Evolutionary conservation across 129 eudicot species (phyloP).

Genomic region (Scalesia atractyloides): DNA sequence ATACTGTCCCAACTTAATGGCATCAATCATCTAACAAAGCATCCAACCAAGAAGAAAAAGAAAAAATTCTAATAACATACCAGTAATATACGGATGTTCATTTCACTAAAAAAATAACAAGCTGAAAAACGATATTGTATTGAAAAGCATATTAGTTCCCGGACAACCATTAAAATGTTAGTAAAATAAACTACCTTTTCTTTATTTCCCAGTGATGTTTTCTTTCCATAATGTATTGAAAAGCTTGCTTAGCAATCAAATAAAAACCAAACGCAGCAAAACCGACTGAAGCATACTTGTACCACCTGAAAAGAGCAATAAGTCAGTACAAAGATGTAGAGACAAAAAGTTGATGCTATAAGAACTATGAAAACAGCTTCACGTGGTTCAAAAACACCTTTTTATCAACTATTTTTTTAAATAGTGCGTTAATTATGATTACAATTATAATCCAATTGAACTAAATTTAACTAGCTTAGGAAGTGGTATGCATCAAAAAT

Average conservation of each 20-base stretch:
- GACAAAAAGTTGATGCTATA: background rate
- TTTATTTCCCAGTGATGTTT: constrained; percentile 89
- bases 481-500: background rate
- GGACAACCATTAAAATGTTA: background rate
- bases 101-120: background rate
- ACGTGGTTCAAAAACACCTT: background rate
- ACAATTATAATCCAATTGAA: background rate
- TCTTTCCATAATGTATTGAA: constrained; percentile 80
- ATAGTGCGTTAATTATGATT: background rate
- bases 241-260: constrained; percentile 71
- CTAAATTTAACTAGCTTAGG: background rate
- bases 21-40: constrained; percentile 9
- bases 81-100: background rate
- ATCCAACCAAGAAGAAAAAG: constrained; percentile 3
- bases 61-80: constrained; percentile 5
- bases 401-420: background rate
- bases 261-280: constrained; percentile 75
- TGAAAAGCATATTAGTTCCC: constrained; percentile 8
- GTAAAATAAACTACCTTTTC: constrained; percentile 48
- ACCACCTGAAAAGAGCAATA: constrained; percentile 60
- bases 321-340: constrained; percentile 3
- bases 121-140: background rate
- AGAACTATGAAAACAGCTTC: constrained; percentile 7
- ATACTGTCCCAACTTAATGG: constrained; percentile 10
- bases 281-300: constrained; percentile 91